Evolutionary conservation across 2,329 filamentous ascomycete genomes (phyloP).

Genomic region (Talaromyces amestolkiae): DNA sequence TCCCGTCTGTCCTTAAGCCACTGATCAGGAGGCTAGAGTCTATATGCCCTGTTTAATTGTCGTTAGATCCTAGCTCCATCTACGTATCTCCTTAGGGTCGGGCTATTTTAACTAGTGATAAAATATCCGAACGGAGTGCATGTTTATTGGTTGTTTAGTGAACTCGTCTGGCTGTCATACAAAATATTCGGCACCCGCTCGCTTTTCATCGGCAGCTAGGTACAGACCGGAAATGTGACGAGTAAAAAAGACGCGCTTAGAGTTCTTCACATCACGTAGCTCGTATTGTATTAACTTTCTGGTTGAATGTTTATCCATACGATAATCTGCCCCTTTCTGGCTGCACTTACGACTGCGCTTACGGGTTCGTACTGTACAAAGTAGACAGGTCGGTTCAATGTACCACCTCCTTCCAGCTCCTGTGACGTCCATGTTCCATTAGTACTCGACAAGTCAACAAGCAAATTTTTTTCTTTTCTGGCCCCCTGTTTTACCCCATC

Average conservation of each 20-base stretch:
- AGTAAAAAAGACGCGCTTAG: background rate
- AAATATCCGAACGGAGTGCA: background rate
- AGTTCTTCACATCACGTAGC: background rate
- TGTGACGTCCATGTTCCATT: background rate
- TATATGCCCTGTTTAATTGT: background rate
- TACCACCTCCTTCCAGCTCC: conserved; percentile 1
- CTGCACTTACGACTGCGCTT: background rate
- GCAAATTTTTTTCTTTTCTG: background rate
- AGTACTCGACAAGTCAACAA: background rate
- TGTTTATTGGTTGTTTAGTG: background rate
- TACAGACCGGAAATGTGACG: background rate
- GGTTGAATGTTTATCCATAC: background rate
- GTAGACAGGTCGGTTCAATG: conserved; percentile 1
- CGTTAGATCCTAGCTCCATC: conserved; percentile 9
- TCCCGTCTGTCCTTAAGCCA: background rate
- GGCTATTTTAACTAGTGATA: background rate
- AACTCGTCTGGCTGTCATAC: background rate
- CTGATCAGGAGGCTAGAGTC: background rate
- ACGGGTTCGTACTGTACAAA: background rate
- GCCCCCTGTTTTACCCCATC: background rate
- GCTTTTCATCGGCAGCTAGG: background rate
- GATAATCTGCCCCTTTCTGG: background rate
- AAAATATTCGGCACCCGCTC: background rate
- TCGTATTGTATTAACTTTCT: background rate
- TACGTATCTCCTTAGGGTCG: background rate